Conservation (phyloP, 805 yeast genomes). For the Blastobotrys muscicola region DNA sequence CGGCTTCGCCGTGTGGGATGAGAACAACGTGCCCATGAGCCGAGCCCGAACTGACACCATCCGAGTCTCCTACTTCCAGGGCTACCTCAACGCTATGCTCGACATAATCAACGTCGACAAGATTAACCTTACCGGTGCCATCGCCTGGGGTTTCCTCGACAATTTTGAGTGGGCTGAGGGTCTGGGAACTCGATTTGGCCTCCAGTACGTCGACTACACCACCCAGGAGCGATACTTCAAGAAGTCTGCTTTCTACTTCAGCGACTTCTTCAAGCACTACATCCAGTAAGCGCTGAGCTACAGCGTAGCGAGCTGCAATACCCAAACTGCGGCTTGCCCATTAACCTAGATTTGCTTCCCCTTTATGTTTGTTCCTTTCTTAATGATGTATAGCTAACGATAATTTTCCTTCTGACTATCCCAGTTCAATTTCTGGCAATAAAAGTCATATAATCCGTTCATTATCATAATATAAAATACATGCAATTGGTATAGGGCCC, state of each 20-base stretch:
- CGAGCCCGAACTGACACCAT: slow-evolving; percentile 26
- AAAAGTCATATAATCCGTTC: not conserved
- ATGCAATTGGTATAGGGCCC: not conserved
- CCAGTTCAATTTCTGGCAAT: too few relatives aligned
- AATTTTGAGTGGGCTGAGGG: slow-evolving; percentile 30
- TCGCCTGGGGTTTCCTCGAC: slow-evolving; percentile 30
- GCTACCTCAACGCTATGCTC: slow-evolving; percentile 24
- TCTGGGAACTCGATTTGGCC: slow-evolving; percentile 13
- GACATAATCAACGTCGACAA: slow-evolving; percentile 21
- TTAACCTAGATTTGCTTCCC: too few relatives aligned
- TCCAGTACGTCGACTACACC: slow-evolving; percentile 15
- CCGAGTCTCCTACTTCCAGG: slow-evolving; percentile 26
- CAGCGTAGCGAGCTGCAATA: too few relatives aligned
- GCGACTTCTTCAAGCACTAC: slow-evolving; percentile 12
- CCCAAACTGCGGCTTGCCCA: slow-evolving; percentile 26
- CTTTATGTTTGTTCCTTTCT: too few relatives aligned
- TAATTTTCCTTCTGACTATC: slow-evolving; percentile 47
- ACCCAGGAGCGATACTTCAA: slow-evolving; percentile 12
- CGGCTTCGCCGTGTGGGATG: slow-evolving; percentile 30
- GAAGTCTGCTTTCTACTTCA: slow-evolving; percentile 15
- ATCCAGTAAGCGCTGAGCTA: not conserved
- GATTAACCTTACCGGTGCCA: slow-evolving; percentile 26
- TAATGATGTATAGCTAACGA: too few relatives aligned
- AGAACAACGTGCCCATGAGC: slow-evolving; percentile 20
- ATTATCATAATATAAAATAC: not conserved